A percentile compares a stretch with the other conserved stretches of the same genome.
Evolutionary conservation across 1,284 basidiomycete genomes (phyloP).

Genomic region (Cutaneotrichosporon daszewskae): DNA sequence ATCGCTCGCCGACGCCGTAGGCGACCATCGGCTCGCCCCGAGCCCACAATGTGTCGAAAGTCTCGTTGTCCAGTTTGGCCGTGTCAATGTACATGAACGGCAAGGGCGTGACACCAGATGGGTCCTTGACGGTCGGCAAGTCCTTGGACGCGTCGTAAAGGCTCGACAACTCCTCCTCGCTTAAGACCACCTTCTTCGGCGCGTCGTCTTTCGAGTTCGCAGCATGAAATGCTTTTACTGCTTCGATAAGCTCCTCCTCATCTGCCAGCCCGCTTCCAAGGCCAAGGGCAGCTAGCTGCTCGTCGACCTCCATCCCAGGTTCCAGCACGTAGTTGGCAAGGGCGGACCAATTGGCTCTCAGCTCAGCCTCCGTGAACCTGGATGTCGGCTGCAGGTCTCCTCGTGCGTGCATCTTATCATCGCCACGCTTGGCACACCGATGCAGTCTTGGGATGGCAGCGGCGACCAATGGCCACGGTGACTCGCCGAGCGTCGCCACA

Average conservation of each 20-base stretch:
- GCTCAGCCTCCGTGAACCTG: slow-evolving; percentile 62
- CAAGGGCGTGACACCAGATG: slow-evolving; percentile 30
- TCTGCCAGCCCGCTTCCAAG: slow-evolving; percentile 11
- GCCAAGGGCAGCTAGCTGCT: slow-evolving; percentile 23
- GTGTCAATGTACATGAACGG: slow-evolving; percentile 50
- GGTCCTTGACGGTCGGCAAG: slow-evolving; percentile 22
- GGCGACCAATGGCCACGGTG: slow-evolving; percentile 50
- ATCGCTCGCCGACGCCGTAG: slow-evolving; percentile 57
- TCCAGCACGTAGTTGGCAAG: slow-evolving; percentile 32
- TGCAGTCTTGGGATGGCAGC: slow-evolving; percentile 35
- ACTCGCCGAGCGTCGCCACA: slow-evolving; percentile 50
- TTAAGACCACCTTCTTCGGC: background rate
- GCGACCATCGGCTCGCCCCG: slow-evolving; percentile 71
- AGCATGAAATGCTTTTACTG: slow-evolving; percentile 2
- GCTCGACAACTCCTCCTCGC: slow-evolving; percentile 9
- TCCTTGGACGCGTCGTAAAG: slow-evolving; percentile 21
- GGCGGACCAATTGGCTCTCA: slow-evolving; percentile 51
- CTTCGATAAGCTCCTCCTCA: slow-evolving; percentile 15
- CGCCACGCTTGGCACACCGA: slow-evolving; percentile 8
- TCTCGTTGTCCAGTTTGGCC: slow-evolving; percentile 55
- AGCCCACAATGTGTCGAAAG: slow-evolving; percentile 66
- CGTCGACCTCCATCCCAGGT: slow-evolving; percentile 11
- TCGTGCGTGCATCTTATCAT: slow-evolving; percentile 17
- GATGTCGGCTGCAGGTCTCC: slow-evolving; percentile 71
- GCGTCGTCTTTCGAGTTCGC: background rate